Evolutionary conservation across 768 basidiomycete species (phyloP).

Genomic region (Dioszegia crocea): DNA sequence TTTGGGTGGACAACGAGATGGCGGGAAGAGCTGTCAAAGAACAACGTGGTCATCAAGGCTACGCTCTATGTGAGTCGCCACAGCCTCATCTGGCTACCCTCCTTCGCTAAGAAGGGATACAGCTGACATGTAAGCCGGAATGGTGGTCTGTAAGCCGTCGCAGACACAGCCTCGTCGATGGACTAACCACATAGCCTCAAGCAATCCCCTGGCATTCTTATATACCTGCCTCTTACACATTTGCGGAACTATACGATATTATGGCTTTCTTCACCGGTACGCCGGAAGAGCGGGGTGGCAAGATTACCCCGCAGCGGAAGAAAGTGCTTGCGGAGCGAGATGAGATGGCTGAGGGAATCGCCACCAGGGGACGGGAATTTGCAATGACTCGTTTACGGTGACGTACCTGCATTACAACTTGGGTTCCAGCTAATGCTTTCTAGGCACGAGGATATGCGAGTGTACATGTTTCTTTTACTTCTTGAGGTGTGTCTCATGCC

Average conservation of each 20-base stretch:
- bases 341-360: constrained; percentile 13
- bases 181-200: constrained; percentile 11
- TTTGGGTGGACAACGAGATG: constrained; percentile 17
- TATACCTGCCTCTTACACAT: constrained; percentile 12
- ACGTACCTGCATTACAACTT: neutral
- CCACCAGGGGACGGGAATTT: constrained; percentile 1
- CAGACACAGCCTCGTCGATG: no score
- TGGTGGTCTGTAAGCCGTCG: constrained; percentile 23
- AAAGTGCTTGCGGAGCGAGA: neutral
- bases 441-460: constrained; percentile 10
- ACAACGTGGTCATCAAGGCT: constrained; percentile 13
- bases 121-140: constrained; percentile 26
- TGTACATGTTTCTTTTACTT: constrained; percentile 12
- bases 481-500: no score
- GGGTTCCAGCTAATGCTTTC: no score
- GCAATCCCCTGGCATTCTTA: constrained; percentile 22
- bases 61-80: constrained; percentile 15
- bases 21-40: constrained; percentile 14
- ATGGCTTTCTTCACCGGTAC: constrained; percentile 19
- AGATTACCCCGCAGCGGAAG: neutral
- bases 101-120: no score
- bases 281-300: constrained; percentile 3
- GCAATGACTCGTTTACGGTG: constrained; percentile 3
- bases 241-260: constrained; percentile 15
- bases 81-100: neutral